phyloP scores from a whole-genome alignment of 345 rosid species.

The Aquilaria malaccensis region DNA sequence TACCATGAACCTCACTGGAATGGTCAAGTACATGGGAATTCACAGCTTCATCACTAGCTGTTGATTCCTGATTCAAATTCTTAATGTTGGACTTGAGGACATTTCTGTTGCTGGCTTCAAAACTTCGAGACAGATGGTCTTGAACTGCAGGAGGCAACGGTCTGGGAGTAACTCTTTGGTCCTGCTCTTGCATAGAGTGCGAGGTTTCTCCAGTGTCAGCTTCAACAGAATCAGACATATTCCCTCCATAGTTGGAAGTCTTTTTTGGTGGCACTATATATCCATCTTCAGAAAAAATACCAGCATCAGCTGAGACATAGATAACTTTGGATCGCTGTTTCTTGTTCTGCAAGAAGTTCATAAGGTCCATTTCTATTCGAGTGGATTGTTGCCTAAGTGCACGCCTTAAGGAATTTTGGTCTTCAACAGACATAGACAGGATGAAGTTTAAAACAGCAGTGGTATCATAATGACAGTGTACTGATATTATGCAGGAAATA shows the following conservation, averaged over 20 bases:
- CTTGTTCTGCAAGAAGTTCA: constrained; percentile 91
- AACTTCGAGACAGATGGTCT: constrained; percentile 52
- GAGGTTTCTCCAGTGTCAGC: constrained; percentile 70
- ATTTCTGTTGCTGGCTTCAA: constrained; percentile 38
- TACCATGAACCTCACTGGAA: constrained; percentile 39
- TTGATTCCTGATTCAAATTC: constrained; percentile 32
- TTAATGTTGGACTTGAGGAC: constrained; percentile 33
- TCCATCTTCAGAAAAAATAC: constrained; percentile 89
- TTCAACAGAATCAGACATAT: constrained; percentile 70
- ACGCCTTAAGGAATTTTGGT: constrained; percentile 90
- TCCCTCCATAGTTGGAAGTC: constrained; percentile 65
- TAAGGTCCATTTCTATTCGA: constrained; percentile 91
- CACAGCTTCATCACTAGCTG: constrained; percentile 34
- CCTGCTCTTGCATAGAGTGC: constrained; percentile 62
- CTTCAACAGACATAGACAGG: constrained; percentile 88
- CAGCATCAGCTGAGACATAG: constrained; percentile 78
- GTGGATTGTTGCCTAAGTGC: constrained; percentile 83
- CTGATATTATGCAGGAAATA: constrained; percentile 83
- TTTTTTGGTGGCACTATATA: constrained; percentile 49
- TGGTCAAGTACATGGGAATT: constrained; percentile 31
- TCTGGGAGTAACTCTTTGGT: constrained; percentile 28
- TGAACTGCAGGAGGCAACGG: constrained; percentile 50
- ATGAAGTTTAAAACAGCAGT: constrained; percentile 82
- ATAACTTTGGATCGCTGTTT: constrained; percentile 77
- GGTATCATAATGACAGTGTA: constrained; percentile 78